Evolutionary conservation across 805 yeast species (phyloP), one percentile per base, ranked within the genome.

Genomic region (Zygosaccharomyces rouxii): DNA sequence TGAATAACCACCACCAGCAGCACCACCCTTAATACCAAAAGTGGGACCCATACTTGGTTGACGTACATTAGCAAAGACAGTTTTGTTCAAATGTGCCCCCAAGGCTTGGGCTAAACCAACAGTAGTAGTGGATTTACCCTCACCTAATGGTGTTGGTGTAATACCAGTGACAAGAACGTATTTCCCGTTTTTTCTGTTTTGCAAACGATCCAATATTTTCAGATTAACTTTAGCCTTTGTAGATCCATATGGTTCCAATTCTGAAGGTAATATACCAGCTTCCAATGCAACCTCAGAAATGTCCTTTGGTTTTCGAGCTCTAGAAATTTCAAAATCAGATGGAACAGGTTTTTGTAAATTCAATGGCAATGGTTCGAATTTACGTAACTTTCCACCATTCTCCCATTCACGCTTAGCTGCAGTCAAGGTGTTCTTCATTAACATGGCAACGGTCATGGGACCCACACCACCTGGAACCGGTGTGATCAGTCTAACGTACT

Each of bases 381-480:
- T 53, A 37, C 61, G 59, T 28, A 56, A 38, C 46, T 60, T 58
- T 9, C 62, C 57, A 26, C 54, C 54, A 18, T 57, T 46, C n/a
- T 57, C 54, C 21, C 62, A 52, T 23, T 59, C 73, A 52, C 74
- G 72, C 64, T 81, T 76, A 35, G 94, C 90, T 44, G 90, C 84
- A 47, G 73, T 69, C 33, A 81, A 71, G 25, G 86, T 89, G 64
- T 86, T 86, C 55, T 80, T 81, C 66, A 84, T 78, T 48, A 86
- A 72, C 80, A 83, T 83, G 23, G 94, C 94, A 40, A 86, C 92
- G 11, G 95, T 86, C 95, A 86, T 86, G 63, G 95, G 95, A 45
- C 95, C 95, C 55, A 86, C 95, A 56, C 95, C 95, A 65, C 95
- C 95, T 45, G 95, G 95, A 50, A 86, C 95, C 7, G 95, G 95